Evolutionary conservation across 306 rosid genomes (phyloP), one percentile per base, ranked within the genome.

Genomic region (Quercus engelmannii): DNA sequence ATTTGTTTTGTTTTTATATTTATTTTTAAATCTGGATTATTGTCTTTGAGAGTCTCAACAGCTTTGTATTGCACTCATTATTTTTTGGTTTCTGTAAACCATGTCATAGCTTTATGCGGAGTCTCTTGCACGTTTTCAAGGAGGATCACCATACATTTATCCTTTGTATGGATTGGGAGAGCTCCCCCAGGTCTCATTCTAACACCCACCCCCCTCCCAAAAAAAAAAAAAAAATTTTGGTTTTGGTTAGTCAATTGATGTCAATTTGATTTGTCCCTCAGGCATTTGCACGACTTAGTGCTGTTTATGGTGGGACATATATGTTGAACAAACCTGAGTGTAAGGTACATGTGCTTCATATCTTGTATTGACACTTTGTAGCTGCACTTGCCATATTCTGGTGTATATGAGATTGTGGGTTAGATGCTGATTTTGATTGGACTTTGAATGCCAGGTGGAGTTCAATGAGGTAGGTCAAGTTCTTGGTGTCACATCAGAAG

Each of bases 221-320:
- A 56, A n/a, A 56, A 33, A 19, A 25, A 71, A 31, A 65, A 31
- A 65, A 67, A 67, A 3, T 83, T 81, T 33, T 51, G 61, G 76
- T 55, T 64, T 21, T 18, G 78, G 13, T 81, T 74, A 19, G 5
- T 49, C 49, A 56, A 33, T 51, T 61, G 51, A 67, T 17, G 26
- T 56, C n/a, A 4, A 55, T 13, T 68, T 38, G 11, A 12, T 73
- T 75, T 28, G 26, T 64, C 9, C 65, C 57, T 21, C 80, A 95
- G 99, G 99, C 89, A 81, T 95, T 95, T 92, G 99, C 99, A 55
- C 90, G 99, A 69, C 98, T 94, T 54, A 94, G 99, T 84, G 99
- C 99, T 67, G 99, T 94, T 74, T 94, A 94, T 80, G 99, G 99
- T 80, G 99, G 99, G 74, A 95, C 99, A 69, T 92, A 91, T 80